A percentile compares a stretch with the other conserved stretches of the same genome.
Evolutionary conservation across 2,329 filamentous ascomycete genomes (phyloP).

Genomic region (Chaetomium sp.): DNA sequence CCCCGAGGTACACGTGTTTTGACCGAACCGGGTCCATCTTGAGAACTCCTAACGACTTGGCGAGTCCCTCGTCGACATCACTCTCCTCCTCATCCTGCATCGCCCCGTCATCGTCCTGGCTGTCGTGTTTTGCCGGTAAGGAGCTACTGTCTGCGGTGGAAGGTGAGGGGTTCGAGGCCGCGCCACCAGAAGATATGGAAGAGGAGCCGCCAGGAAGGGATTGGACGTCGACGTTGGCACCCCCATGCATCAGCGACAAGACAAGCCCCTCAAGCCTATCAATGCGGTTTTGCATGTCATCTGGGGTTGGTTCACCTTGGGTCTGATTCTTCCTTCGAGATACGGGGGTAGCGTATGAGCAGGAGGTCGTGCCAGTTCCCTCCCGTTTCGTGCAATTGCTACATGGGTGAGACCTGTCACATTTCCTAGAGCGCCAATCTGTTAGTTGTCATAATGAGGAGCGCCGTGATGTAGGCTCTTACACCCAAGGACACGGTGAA

Average conservation of each 20-base stretch:
- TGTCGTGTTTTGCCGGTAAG: constrained; percentile 41
- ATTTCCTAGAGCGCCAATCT: constrained; percentile 57
- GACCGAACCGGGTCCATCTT: constrained; percentile 72
- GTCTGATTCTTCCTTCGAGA: constrained; percentile 67
- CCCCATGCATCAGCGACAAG: constrained; percentile 88
- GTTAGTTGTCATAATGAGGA: neutral
- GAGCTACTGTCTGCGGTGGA: constrained; percentile 30
- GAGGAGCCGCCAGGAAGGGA: constrained; percentile 24
- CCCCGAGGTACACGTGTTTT: constrained; percentile 74
- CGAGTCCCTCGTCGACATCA: constrained; percentile 61
- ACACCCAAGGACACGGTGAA: neutral
- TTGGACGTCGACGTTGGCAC: constrained; percentile 45
- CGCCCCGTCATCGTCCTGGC: constrained; percentile 49
- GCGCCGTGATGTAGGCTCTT: too few relatives aligned
- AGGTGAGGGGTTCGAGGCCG: constrained; percentile 15
- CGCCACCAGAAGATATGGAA: constrained; percentile 21
- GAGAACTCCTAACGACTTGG: constrained; percentile 71
- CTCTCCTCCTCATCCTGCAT: constrained; percentile 53
- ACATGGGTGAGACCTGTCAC: constrained; percentile 84
- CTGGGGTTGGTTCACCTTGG: constrained; percentile 58
- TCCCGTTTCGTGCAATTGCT: constrained; percentile 93
- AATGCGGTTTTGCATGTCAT: constrained; percentile 98
- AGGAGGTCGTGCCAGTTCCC: constrained; percentile 71
- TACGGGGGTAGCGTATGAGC: constrained; percentile 71
- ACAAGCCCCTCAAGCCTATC: constrained; percentile 90